Conservation (phyloP, 345 rosid species). For the Acer campestre region DNA sequence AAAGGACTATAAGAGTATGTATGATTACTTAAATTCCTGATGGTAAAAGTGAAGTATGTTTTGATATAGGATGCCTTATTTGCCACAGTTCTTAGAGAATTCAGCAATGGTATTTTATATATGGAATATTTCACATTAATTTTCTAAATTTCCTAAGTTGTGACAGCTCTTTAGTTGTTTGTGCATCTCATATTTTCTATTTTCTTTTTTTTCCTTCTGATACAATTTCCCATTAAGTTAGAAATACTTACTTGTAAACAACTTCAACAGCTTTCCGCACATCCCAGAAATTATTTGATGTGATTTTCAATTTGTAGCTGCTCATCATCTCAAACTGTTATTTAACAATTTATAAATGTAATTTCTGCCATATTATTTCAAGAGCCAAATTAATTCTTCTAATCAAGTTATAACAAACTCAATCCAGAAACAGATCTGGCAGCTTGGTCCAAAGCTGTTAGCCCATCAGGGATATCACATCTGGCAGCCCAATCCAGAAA, state of each 20-base stretch:
- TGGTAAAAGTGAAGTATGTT: neutral
- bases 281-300: too few species aligned
- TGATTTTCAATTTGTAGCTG: too few species aligned
- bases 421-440: too few species aligned
- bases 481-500: too few species aligned
- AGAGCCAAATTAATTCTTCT: too few species aligned
- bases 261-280: constrained; percentile 81
- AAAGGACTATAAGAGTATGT: neutral
- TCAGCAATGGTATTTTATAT: neutral
- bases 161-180: neutral
- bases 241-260: constrained; percentile 76
- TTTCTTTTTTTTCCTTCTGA: neutral
- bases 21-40: constrained; percentile 5
- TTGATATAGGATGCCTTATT: neutral
- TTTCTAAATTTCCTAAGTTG: constrained; percentile 3
- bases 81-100: neutral
- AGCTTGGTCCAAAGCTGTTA: too few species aligned
- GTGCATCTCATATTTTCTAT: neutral
- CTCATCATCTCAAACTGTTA: too few species aligned
- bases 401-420: too few species aligned
- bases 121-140: neutral
- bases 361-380: too few species aligned
- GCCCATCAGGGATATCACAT: too few species aligned
- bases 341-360: too few species aligned
- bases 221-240: neutral